Evolutionary conservation across 2,329 filamentous ascomycete genomes (phyloP).

Genomic region (Raffaelea albimanens): DNA sequence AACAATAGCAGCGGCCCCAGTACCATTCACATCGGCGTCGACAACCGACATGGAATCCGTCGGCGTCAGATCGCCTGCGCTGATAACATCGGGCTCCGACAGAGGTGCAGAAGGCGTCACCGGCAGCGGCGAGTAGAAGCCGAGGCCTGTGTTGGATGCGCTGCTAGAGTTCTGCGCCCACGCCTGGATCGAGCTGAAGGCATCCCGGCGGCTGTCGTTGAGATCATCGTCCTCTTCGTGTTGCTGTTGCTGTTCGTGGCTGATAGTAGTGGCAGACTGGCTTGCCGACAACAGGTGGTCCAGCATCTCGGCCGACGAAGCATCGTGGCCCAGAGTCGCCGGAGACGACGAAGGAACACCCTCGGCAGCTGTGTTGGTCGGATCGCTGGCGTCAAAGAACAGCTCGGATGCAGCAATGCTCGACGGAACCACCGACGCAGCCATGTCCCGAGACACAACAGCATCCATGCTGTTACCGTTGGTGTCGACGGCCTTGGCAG

Average conservation of each 20-base stretch:
- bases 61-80: conserved; percentile 46
- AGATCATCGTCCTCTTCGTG: conserved; percentile 35
- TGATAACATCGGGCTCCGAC: conserved; percentile 43
- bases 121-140: conserved; percentile 54
- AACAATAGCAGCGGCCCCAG: conserved; percentile 14
- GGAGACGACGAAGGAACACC: too few species aligned
- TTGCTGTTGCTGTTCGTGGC: too few species aligned
- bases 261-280: too few species aligned
- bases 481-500: background rate
- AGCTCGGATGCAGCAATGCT: conserved; percentile 4
- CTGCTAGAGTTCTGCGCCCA: conserved; percentile 45
- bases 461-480: background rate
- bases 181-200: conserved; percentile 53
- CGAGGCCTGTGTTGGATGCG: conserved; percentile 20
- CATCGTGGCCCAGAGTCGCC: too few species aligned
- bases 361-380: background rate
- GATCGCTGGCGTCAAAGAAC: conserved; percentile 12
- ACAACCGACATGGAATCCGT: conserved; percentile 48
- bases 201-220: conserved; percentile 30
- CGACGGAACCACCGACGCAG: background rate
- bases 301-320: too few species aligned
- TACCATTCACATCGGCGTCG: conserved; percentile 26
- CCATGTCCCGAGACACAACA: too few species aligned
- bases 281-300: too few species aligned
- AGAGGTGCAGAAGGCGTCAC: conserved; percentile 37